Percentiles rank a stretch among this genome's conserved stretches.
These are phyloP conservation scores for Allium sativum DNA, from an alignment of 106 monocot genomes.

Conservation along the genomic window DNA sequence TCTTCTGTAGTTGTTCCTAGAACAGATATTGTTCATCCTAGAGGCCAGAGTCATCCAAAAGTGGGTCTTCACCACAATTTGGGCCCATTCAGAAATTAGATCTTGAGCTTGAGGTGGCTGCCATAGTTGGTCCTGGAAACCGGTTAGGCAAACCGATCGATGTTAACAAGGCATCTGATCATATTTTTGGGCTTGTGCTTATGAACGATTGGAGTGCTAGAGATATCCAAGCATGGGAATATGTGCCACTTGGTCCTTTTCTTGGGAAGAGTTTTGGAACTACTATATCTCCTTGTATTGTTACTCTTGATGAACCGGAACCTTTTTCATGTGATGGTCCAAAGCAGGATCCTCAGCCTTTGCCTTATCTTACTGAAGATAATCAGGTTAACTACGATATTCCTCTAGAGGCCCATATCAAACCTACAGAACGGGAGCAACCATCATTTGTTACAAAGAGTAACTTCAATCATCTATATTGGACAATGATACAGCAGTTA, in stretches of 20 bases:
- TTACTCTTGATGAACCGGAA: constrained; percentile 88
- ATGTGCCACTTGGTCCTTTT: constrained; percentile 95
- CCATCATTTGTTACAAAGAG: constrained; percentile 66
- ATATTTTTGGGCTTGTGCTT: constrained; percentile 91
- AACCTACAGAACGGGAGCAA: constrained; percentile 57
- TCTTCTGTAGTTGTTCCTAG: constrained; percentile 88
- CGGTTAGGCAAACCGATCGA: constrained; percentile 68
- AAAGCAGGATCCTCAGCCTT: constrained; percentile 86
- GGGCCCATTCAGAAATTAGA: constrained; percentile 86
- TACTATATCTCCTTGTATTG: constrained; percentile 94
- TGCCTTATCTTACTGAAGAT: constrained; percentile 71
- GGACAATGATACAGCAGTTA: constrained; percentile 90
- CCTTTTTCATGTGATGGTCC: constrained; percentile 90
- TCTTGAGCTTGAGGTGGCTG: constrained; percentile 99
- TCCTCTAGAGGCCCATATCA: constrained; percentile 85
- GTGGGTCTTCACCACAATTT: constrained; percentile 67
- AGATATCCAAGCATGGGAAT: constrained; percentile 98
- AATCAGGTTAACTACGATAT: constrained; percentile 80
- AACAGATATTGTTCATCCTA: constrained; percentile 70
- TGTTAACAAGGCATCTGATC: constrained; percentile 73
- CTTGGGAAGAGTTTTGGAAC: constrained; percentile 98
- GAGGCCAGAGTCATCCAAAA: constrained; percentile 83
- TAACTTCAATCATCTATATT: constrained; percentile 90
- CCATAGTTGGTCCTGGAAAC: constrained; percentile 96
- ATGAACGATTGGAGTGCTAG: constrained; percentile 99